phyloP scores from a whole-genome alignment of 2,329 filamentous ascomycete genomes.

The Botrytis cinerea region DNA sequence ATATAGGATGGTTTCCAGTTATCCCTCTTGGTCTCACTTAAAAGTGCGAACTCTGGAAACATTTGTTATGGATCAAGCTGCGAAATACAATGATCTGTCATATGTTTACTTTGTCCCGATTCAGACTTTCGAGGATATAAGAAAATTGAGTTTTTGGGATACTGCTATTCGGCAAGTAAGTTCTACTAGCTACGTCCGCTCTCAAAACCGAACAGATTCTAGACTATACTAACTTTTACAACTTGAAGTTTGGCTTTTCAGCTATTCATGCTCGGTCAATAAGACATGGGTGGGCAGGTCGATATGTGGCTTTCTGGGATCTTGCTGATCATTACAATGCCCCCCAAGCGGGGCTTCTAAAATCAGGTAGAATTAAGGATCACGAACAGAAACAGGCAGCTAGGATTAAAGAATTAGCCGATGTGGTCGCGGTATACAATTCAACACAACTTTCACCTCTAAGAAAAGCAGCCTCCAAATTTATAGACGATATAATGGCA shows the following conservation, averaged over 20 bases:
- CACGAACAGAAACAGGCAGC: not conserved
- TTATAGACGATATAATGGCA: not conserved
- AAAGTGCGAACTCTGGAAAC: accelerated
- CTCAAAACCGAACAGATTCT: not conserved
- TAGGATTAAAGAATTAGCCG: not conserved
- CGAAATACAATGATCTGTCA: not conserved
- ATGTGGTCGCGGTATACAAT: not conserved
- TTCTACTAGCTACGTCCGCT: not conserved
- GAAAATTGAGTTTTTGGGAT: slow-evolving; percentile 15
- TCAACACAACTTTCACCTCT: not conserved
- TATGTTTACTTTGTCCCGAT: slow-evolving; percentile 5
- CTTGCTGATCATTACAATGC: not conserved
- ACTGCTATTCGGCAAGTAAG: slow-evolving; percentile 6
- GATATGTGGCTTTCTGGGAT: not conserved
- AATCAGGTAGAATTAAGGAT: not conserved
- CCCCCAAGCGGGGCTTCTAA: not conserved
- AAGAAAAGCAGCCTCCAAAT: not conserved
- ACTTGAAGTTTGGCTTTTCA: not conserved
- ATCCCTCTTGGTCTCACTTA: not conserved
- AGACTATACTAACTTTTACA: not conserved
- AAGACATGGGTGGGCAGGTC: not conserved
- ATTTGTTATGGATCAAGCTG: not conserved
- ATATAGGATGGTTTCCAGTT: not conserved
- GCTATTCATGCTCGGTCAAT: slow-evolving; percentile 12
- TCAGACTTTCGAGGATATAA: slow-evolving; percentile 15